Percentiles rank a stretch among this genome's conserved stretches.
phyloP scores from a whole-genome alignment of 1,284 basidiomycete genomes.

The Cryptococcus sp. region DNA sequence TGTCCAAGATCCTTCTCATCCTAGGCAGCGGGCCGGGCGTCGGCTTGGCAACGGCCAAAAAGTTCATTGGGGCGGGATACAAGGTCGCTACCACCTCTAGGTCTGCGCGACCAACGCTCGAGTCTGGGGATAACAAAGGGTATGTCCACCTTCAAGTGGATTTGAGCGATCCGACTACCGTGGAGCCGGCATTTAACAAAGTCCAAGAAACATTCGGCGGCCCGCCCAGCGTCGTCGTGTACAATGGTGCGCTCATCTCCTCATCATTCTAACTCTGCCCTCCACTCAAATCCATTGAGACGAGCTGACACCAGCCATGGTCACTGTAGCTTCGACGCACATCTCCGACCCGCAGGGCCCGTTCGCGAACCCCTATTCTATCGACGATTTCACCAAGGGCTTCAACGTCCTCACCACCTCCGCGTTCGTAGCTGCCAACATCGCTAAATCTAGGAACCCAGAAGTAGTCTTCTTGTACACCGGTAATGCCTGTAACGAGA shows the following conservation, averaged over 20 bases:
- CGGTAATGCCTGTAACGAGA: slow-evolving; percentile 5
- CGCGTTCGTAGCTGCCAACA: background rate
- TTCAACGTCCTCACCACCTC: slow-evolving; percentile 8
- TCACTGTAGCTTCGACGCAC: background rate
- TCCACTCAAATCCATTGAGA: too few relatives aligned
- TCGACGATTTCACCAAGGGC: background rate
- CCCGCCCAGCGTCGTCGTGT: slow-evolving; percentile 7
- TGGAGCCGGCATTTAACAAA: slow-evolving; percentile 3
- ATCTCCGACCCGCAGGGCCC: background rate
- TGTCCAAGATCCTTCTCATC: slow-evolving; percentile 9
- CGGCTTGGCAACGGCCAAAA: background rate
- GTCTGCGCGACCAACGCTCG: background rate
- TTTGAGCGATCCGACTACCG: slow-evolving; percentile 1
- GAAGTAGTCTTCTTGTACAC: slow-evolving; percentile 6
- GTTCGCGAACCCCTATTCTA: background rate
- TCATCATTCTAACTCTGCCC: too few relatives aligned
- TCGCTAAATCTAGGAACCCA: slow-evolving; percentile 2
- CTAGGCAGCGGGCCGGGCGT: slow-evolving; percentile 3
- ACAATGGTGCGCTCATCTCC: slow-evolving; percentile 3
- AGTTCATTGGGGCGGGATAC: slow-evolving; percentile 4
- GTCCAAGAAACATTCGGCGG: slow-evolving; percentile 2
- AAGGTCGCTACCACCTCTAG: slow-evolving; percentile 4
- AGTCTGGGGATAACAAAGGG: background rate
- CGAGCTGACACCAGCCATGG: background rate
- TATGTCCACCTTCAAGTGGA: slow-evolving; percentile 2